Evolutionary conservation across 2,329 filamentous ascomycete species (phyloP).

Genomic region (Capronia coronata): DNA sequence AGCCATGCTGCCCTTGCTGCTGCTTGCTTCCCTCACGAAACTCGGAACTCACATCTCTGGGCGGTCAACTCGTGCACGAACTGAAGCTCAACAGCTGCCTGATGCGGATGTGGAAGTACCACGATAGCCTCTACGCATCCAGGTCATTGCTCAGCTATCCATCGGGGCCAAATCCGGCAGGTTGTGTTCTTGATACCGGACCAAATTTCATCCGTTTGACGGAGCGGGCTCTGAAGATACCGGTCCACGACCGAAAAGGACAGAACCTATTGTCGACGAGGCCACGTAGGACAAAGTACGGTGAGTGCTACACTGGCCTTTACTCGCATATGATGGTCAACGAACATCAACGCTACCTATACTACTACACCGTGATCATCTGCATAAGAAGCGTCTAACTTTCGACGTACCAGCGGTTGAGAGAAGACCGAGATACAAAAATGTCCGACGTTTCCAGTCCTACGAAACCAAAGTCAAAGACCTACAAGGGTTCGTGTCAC

Average conservation of each 20-base stretch:
- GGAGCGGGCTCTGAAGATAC: constrained; percentile 2
- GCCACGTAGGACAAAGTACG: too few relatives aligned
- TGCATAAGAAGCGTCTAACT: constrained; percentile 3
- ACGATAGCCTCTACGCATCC: too few relatives aligned
- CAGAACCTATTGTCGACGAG: too few relatives aligned
- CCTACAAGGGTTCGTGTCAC: constrained; percentile 27
- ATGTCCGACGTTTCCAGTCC: constrained; percentile 19
- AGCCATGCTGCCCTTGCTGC: not conserved
- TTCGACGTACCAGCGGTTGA: not conserved
- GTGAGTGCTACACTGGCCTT: too few relatives aligned
- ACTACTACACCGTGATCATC: too few relatives aligned
- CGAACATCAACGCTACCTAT: too few relatives aligned
- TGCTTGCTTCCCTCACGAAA: not conserved
- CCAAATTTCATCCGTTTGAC: constrained; percentile 9
- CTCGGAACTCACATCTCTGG: not conserved
- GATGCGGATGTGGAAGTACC: not conserved
- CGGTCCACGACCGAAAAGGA: not conserved
- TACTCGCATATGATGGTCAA: too few relatives aligned
- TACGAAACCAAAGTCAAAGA: constrained; percentile 25
- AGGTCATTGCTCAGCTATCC: too few relatives aligned
- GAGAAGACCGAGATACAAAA: constrained; percentile 4
- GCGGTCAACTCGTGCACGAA: not conserved
- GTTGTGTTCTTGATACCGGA: not conserved
- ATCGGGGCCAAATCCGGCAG: too few relatives aligned
- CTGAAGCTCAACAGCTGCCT: not conserved